phyloP scores from a whole-genome alignment of 371 early-diverging fungal genomes.

The Mortierella sp. region DNA sequence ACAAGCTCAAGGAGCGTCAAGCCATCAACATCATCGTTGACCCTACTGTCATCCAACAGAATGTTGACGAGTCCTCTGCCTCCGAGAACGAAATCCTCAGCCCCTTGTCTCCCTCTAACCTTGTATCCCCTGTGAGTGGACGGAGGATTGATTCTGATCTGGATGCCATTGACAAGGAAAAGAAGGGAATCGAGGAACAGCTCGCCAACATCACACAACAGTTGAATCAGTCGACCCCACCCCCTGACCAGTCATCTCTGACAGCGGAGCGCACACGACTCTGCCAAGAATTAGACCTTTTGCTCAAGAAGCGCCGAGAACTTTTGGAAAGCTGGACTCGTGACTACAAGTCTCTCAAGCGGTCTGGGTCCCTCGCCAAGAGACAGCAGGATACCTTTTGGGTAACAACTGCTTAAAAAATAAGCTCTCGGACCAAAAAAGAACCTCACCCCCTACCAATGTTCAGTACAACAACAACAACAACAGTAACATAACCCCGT shows the following conservation, averaged over 20 bases:
- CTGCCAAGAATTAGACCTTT: slow-evolving; percentile 26
- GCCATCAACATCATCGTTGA: slow-evolving; percentile 51
- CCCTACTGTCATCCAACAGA: slow-evolving; percentile 30
- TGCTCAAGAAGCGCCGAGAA: slow-evolving; percentile 47
- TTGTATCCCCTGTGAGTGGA: slow-evolving; percentile 43
- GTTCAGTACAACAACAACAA: not conserved
- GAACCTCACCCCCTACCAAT: not conserved
- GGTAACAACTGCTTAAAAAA: slow-evolving; percentile 46
- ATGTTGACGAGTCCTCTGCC: slow-evolving; percentile 25
- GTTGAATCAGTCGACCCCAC: slow-evolving; percentile 12
- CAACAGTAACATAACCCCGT: not conserved
- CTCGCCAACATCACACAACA: slow-evolving; percentile 37
- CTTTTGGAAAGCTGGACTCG: slow-evolving; percentile 52
- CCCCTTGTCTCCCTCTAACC: slow-evolving; percentile 8
- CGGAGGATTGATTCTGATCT: slow-evolving; percentile 50
- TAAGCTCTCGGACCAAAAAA: not conserved
- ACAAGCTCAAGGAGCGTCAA: slow-evolving; percentile 57
- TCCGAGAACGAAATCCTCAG: slow-evolving; percentile 1
- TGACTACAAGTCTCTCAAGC: slow-evolving; percentile 55
- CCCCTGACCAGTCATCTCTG: slow-evolving; percentile 20
- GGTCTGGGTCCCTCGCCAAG: slow-evolving; percentile 52
- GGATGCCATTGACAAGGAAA: slow-evolving; percentile 39
- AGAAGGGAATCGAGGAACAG: slow-evolving; percentile 48
- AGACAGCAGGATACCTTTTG: slow-evolving; percentile 44
- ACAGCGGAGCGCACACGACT: slow-evolving; percentile 26